A percentile compares a stretch with the other conserved stretches of the same genome.
Evolutionary conservation across 2,329 filamentous ascomycete genomes (phyloP).

Genomic region (Calonectria hongkongensis): DNA sequence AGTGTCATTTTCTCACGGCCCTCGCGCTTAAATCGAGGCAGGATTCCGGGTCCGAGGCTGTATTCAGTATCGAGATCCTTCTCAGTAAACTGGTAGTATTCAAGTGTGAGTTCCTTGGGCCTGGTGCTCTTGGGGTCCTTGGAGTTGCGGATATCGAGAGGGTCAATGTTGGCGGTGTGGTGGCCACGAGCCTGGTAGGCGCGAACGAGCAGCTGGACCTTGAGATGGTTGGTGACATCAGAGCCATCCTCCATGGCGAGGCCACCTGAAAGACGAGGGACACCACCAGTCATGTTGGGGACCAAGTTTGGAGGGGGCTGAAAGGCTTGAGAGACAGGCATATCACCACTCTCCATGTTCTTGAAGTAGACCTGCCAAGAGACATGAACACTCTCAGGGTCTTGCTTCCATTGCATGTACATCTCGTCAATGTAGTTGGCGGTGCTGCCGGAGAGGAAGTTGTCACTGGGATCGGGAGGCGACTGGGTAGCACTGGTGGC

Average conservation of each 20-base stretch:
- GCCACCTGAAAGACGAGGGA: slow-evolving; percentile 83
- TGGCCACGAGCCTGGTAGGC: slow-evolving; percentile 98
- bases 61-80: slow-evolving; percentile 96
- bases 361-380: slow-evolving; percentile 99
- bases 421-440: slow-evolving; percentile 99
- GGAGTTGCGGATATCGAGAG: slow-evolving; percentile 89
- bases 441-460: slow-evolving; percentile 96
- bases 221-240: slow-evolving; percentile 96
- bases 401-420: slow-evolving; percentile 98
- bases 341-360: slow-evolving; percentile 98
- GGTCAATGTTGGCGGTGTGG: slow-evolving; percentile 98
- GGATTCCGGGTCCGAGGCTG: slow-evolving; percentile 92
- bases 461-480: slow-evolving; percentile 89
- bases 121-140: slow-evolving; percentile 80
- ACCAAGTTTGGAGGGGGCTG: slow-evolving; percentile 95
- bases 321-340: slow-evolving; percentile 98
- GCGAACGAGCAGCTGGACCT: slow-evolving; percentile 96
- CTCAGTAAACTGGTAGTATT: slow-evolving; percentile 96
- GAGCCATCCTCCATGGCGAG: slow-evolving; percentile 81
- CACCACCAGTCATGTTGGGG: slow-evolving; percentile 85
- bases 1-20: slow-evolving; percentile 96
- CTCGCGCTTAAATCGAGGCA: slow-evolving; percentile 94
- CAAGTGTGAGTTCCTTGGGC: slow-evolving; percentile 93
- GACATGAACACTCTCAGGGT: slow-evolving; percentile 94
- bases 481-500: slow-evolving; percentile 72